Conservation (phyloP, 2,329 filamentous ascomycete genomes). For the Aspergillus sp. region DNA sequence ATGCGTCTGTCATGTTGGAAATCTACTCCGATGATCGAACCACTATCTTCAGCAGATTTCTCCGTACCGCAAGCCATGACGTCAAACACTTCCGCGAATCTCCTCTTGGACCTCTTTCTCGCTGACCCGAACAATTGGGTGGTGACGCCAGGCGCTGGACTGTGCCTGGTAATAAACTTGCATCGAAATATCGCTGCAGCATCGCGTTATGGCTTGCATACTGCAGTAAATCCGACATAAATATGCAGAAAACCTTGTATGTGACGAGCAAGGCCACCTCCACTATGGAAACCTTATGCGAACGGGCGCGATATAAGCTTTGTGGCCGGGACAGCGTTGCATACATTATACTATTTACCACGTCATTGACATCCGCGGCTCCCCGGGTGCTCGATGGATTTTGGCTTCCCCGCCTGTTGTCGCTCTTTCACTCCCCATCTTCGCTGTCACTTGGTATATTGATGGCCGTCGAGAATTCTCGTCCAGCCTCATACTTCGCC, state of each 20-base stretch:
- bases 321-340: constrained; percentile 10
- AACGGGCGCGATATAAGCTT: constrained; percentile 12
- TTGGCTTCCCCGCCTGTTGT: no score
- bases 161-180: neutral
- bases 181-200: neutral
- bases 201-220: neutral
- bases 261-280: neutral
- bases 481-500: neutral
- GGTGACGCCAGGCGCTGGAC: neutral
- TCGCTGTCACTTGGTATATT: neutral
- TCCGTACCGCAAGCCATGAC: neutral
- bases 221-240: no score
- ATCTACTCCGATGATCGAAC: neutral
- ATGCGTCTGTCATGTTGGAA: neutral
- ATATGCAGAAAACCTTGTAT: no score
- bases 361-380: constrained; percentile 17
- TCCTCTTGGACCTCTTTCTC: neutral
- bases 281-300: neutral
- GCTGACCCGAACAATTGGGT: neutral
- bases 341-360: constrained; percentile 14
- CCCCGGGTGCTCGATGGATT: constrained; percentile 1
- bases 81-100: neutral
- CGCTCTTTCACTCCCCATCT: neutral
- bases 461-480: neutral
- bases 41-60: neutral